phyloP scores from a whole-genome alignment of 495 filamentous ascomycete genomes.

The Immersiella caudata region DNA sequence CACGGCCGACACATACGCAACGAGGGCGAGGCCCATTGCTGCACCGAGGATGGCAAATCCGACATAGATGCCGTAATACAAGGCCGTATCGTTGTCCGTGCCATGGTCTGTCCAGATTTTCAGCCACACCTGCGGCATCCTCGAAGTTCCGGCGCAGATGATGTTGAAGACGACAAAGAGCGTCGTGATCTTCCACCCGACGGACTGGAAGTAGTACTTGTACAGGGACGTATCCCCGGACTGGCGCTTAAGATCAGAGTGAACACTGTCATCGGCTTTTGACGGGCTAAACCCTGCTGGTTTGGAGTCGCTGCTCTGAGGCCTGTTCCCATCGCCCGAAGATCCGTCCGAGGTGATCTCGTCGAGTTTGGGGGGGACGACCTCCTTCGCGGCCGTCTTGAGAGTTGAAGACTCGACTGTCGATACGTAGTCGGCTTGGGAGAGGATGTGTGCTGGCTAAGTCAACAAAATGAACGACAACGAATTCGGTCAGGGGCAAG shows the following conservation, averaged over 20 bases:
- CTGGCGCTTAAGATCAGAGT: not conserved
- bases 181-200: not conserved
- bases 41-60: not conserved
- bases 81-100: not conserved
- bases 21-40: not conserved
- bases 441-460: not conserved
- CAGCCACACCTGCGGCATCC: slow-evolving; percentile 12
- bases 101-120: slow-evolving; percentile 8
- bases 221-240: not conserved
- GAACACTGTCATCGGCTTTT: not conserved
- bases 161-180: not conserved
- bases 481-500: slow-evolving; percentile 14
- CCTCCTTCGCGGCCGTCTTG: not conserved
- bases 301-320: not conserved
- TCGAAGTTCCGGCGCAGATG: not conserved
- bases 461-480: not conserved
- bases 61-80: slow-evolving; percentile 7
- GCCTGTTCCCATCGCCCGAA: not conserved
- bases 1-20: slow-evolving; percentile 8
- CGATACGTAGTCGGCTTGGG: not conserved
- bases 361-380: not conserved
- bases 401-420: not conserved
- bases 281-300: not conserved
- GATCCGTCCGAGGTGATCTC: not conserved
- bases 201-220: slow-evolving; percentile 8